Evolutionary conservation across 139 green algal species (phyloP), one percentile per base, ranked within the genome.

Genomic region (Micromonas commoda): DNA sequence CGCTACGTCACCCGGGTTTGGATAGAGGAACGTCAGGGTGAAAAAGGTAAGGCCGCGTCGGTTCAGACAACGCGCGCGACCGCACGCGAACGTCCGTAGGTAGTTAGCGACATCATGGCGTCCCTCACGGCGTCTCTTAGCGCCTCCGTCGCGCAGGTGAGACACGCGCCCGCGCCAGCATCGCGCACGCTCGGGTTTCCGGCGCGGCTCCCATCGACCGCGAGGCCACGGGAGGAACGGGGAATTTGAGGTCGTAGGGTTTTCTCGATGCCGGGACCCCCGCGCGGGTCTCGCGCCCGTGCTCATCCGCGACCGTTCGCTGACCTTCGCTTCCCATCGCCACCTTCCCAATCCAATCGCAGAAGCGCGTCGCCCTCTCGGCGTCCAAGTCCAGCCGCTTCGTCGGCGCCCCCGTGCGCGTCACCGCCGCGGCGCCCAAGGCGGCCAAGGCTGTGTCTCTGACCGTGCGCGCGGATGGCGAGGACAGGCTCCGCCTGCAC

Each of bases 401-500:
- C 26, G n/a, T 29, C 61, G 61, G 61, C 61, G 61, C 24, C 4
- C n/a, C 9, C n/a, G 61, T 68, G 61, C 61, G 61, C 61, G 61
- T 20, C 16, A 20, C 24, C 9, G 16, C 61, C 9, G 9, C 61
- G 16, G 26, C 24, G 61, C 61, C 9, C 9, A 5, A 4, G 24
- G 26, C 65, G 28, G 26, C 3, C 5, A 26, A 31, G 26, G 31
- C 16, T 52, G 66, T 20, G 29, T 21, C 60, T 19, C 5, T 76
- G n/a, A 24, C 31, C 52, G 51, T 71, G 45, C 3, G 20, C 24
- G 70, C 72, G 78, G 31, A 75, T 34, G 29, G 57, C 23, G 38
- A 71, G 29, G 93, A 96, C 53, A 79, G 93, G 13, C 84, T 93
- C 20, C 77, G 92, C 38, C 83, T 98, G 38, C 83, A 94, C 86